Percentiles rank a stretch among this genome's conserved stretches.
phyloP scores from a whole-genome alignment of 2,329 filamentous ascomycete species.

The Colletotrichum zoysiae region DNA sequence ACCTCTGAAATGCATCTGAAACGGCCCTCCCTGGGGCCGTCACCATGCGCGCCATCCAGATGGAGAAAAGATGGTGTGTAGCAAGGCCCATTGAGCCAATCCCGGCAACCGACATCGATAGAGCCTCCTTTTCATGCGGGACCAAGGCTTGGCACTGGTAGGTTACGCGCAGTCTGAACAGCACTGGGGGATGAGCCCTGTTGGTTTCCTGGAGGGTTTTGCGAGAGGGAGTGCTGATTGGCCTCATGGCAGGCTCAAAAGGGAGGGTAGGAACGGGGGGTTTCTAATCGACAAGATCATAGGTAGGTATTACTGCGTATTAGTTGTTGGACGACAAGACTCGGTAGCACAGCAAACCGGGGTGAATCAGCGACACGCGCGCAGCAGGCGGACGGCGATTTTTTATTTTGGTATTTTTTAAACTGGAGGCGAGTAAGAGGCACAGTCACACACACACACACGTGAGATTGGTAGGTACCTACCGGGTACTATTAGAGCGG shows the following conservation, averaged over 20 bases:
- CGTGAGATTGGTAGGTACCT: neutral
- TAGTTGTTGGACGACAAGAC: constrained; percentile 28
- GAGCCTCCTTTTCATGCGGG: constrained; percentile 31
- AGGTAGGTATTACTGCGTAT: too few relatives aligned
- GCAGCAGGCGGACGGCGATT: constrained; percentile 21
- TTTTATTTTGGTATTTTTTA: neutral
- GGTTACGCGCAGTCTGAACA: neutral
- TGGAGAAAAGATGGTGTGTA: constrained; percentile 36
- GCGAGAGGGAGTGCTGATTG: neutral
- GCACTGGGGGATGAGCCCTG: neutral
- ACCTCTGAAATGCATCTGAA: constrained; percentile 53
- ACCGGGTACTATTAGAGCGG: too few relatives aligned
- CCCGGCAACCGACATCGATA: constrained; percentile 21
- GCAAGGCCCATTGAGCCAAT: constrained; percentile 42
- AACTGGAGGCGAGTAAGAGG: neutral
- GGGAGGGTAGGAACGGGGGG: neutral
- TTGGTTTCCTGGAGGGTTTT: neutral
- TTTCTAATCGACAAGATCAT: constrained; percentile 3
- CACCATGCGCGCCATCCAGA: constrained; percentile 44
- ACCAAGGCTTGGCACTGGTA: constrained; percentile 29
- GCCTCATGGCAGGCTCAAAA: constrained; percentile 31
- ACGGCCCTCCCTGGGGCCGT: constrained; percentile 48
- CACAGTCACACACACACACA: neutral
- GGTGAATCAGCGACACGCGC: constrained; percentile 15
- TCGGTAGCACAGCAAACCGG: constrained; percentile 10